Evolutionary conservation across 495 filamentous ascomycete species (phyloP), one percentile per base, ranked within the genome.

Genomic region (Neurospora sp.): DNA sequence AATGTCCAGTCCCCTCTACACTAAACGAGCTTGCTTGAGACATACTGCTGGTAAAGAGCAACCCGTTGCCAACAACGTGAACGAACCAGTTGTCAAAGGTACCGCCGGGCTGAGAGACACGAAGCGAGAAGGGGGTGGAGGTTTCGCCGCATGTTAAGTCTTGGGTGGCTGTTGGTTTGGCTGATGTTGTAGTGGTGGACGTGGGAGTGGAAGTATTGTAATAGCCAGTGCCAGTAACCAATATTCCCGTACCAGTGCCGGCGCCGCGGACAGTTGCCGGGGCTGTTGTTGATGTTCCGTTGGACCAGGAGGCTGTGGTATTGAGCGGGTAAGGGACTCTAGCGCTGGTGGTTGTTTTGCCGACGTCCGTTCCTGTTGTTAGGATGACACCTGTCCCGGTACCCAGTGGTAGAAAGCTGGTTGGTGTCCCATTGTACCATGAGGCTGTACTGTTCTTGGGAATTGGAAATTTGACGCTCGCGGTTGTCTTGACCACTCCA

Each of bases 51-150:
- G 73, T 76, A 71, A 81, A 81, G 18, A 81, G 75, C 7, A 77
- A 22, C 2, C 68, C 72, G 44, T 76, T 71, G 0, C 77, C 78
- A 68, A 76, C 73, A 45, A 81, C 69, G 35, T 68, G 72, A 1
- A 80, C 70, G 40, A 72, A 81, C 79, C 79, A 80, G 0, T 70
- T 69, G 69, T 81, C 72, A 70, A 79, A 80, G n/a, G 74, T 40
- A 9, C 79, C 73, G 59, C 72, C 76, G 3, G 78, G 77, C 40
- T 79, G 78, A 0, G 74, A 41, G 27, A 79, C 71, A 16, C 75
- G 77, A 6, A 81, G 68, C 3, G 75, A 74, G 72, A 82, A 80
- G 4, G 80, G 73, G 10, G 70, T 59, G 39, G 73, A 44, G 45
- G 74, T 75, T 70, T 77, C 72, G 38, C 73, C 72, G 74, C 80